Conservation (phyloP, 2,329 filamentous ascomycete genomes). For the Hymenoscyphus infarciens region DNA sequence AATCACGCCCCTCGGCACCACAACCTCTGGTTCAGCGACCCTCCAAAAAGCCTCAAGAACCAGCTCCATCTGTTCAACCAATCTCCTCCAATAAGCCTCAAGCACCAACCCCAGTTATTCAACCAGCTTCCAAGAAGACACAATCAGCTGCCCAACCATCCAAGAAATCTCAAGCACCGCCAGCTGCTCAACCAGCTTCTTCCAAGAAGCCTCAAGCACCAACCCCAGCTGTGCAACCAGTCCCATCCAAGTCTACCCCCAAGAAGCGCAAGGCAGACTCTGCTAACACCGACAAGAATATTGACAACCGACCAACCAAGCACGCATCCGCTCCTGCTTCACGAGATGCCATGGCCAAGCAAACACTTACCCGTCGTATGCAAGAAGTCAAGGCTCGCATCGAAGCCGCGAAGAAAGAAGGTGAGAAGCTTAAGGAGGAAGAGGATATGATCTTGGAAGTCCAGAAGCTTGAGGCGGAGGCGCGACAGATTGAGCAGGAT, state of each 20-base stretch:
- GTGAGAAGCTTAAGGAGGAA: constrained; percentile 7
- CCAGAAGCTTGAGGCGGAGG: constrained; percentile 8
- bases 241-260: not conserved
- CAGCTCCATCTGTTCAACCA: too few relatives aligned
- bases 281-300: not conserved
- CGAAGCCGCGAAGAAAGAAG: constrained; percentile 2
- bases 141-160: not conserved
- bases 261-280: constrained; percentile 14
- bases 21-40: not conserved
- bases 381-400: constrained; percentile 2
- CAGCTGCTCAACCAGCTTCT: not conserved
- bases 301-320: not conserved
- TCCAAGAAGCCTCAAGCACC: not conserved
- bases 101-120: not conserved
- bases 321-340: not conserved
- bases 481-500: constrained; percentile 1
- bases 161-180: not conserved
- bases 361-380: not conserved
- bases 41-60: too few relatives aligned
- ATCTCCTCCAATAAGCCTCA: too few relatives aligned
- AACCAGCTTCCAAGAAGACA: not conserved
- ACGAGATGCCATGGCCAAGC: not conserved
- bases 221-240: not conserved
- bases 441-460: constrained; percentile 10
- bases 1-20: not conserved